Conservation (phyloP, 352 stramenopile genomes). For the Plasmopara muralis region DNA sequence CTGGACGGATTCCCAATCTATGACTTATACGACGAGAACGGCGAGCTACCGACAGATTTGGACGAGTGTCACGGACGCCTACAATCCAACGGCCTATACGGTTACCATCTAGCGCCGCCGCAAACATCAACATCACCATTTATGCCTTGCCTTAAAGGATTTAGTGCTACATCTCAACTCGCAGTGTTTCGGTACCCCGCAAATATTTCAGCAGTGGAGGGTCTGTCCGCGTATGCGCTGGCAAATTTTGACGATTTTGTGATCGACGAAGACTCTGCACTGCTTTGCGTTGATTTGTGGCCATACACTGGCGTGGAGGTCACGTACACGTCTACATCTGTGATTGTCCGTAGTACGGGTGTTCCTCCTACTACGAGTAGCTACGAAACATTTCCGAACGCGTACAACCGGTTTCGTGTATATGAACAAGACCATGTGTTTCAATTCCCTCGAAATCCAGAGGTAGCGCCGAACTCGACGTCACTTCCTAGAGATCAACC, state of each 20-base stretch:
- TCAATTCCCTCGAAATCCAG: conserved; percentile 42
- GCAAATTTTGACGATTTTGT: conserved; percentile 45
- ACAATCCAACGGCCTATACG: conserved; percentile 39
- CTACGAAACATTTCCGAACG: conserved; percentile 62
- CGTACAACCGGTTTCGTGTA: conserved; percentile 44
- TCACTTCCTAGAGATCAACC: conserved; percentile 33
- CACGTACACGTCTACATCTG: conserved; percentile 38
- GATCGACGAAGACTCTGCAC: conserved; percentile 40
- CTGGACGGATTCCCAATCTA: conserved; percentile 62
- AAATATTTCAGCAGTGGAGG: conserved; percentile 42
- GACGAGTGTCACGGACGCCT: conserved; percentile 54
- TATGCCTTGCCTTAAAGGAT: conserved; percentile 53
- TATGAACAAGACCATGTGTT: conserved; percentile 62
- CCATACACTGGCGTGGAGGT: conserved; percentile 50
- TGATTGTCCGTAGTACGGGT: conserved; percentile 56
- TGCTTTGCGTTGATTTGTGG: conserved; percentile 27
- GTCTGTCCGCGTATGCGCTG: conserved; percentile 38
- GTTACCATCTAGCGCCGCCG: conserved; percentile 39
- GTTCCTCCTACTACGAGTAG: conserved; percentile 31
- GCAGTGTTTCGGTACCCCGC: conserved; percentile 41
- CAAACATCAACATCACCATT: conserved; percentile 19
- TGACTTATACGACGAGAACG: conserved; percentile 40
- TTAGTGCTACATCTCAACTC: conserved; percentile 25
- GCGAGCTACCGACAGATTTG: conserved; percentile 30
- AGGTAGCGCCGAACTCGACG: conserved; percentile 15